phyloP scores from a whole-genome alignment of 2,329 filamentous ascomycete species.

The Fusarium sp. region DNA sequence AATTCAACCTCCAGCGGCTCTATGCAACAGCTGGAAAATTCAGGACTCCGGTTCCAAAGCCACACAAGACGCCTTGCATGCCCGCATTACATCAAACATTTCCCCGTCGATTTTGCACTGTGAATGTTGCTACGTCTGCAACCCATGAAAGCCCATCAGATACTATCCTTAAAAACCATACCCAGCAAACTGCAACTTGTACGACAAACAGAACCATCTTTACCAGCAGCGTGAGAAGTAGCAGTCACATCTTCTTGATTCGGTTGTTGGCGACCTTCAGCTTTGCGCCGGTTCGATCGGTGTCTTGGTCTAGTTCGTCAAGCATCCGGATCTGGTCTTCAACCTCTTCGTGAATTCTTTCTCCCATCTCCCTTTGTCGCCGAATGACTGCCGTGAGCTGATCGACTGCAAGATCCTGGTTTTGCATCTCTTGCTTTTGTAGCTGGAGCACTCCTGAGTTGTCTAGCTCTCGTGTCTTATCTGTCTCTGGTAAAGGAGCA shows the following conservation, averaged over 20 bases:
- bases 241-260: slow-evolving; percentile 72
- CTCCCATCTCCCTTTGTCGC: slow-evolving; percentile 81
- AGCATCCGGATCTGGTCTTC: slow-evolving; percentile 79
- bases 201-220: slow-evolving; percentile 48
- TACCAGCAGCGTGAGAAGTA: slow-evolving; percentile 45
- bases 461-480: slow-evolving; percentile 80
- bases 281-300: slow-evolving; percentile 75
- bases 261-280: slow-evolving; percentile 80
- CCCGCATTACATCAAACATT: slow-evolving; percentile 20
- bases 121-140: slow-evolving; percentile 46
- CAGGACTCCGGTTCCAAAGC: slow-evolving; percentile 18
- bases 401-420: slow-evolving; percentile 81
- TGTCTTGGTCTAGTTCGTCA: slow-evolving; percentile 74
- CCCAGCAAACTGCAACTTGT: slow-evolving; percentile 51
- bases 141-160: slow-evolving; percentile 48
- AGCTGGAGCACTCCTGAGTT: slow-evolving; percentile 80
- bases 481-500: slow-evolving; percentile 79
- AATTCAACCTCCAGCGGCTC: slow-evolving; percentile 1
- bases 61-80: slow-evolving; percentile 40
- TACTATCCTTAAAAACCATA: slow-evolving; percentile 48
- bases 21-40: slow-evolving; percentile 15
- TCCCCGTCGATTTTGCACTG: slow-evolving; percentile 39
- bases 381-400: slow-evolving; percentile 76
- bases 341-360: slow-evolving; percentile 81
- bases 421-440: slow-evolving; percentile 78